Base-by-base conservation (phyloP, 2,329 filamentous ascomycete genomes). In the Dactylella cylindrospora region DNA sequence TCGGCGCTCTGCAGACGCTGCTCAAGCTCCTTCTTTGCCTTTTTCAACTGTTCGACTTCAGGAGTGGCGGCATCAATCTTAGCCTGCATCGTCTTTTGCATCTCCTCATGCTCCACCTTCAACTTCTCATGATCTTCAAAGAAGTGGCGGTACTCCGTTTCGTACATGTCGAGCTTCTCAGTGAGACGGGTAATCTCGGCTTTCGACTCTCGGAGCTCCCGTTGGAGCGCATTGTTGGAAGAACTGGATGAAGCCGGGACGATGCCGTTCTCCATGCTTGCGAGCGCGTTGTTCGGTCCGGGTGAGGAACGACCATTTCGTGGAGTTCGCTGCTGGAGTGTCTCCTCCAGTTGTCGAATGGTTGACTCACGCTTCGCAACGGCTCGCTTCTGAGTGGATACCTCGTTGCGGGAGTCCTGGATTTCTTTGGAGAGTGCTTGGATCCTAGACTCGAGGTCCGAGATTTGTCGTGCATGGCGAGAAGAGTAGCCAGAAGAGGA, bases 91-190 rank as follows among this genome's bases (percentile, higher is more conserved):
- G 0, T 50, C 29, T 49, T 52, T 31, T 61, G 47, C 17, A 22
- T 35, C 36, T 60, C 38, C 29, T 57, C 55, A 13, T 43, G 55
- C 29, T 61, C 55, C 10, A 40, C 17, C 41, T 53, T 61, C 9
- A 61, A 33, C 25, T 46, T 61, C 19, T 61, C 55, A 25, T 61
- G 36, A 9, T 53, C 55, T 38, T 61, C 55, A 22, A 61, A 53
- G 22, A 61, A 52, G 22, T 61, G 55, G 7, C 55, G 47, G 13
- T 61, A 61, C 28, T 61, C 55, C 13, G 40, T 53, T 26, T 61
- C 55, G n/a, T 61, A 61, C 55, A 61, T 61, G 5, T 61, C 55
- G 4, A 61, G 32, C 22, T 61, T 61, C 35, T 61, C 55, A 12
- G 29, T 61, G 12, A 61, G 39, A 25, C 40, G 38, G 7, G 29